A percentile compares a stretch with the other conserved stretches of the same genome.
Conservation (phyloP, 2,329 filamentous ascomycete genomes). For the Blastomyces percursus region DNA sequence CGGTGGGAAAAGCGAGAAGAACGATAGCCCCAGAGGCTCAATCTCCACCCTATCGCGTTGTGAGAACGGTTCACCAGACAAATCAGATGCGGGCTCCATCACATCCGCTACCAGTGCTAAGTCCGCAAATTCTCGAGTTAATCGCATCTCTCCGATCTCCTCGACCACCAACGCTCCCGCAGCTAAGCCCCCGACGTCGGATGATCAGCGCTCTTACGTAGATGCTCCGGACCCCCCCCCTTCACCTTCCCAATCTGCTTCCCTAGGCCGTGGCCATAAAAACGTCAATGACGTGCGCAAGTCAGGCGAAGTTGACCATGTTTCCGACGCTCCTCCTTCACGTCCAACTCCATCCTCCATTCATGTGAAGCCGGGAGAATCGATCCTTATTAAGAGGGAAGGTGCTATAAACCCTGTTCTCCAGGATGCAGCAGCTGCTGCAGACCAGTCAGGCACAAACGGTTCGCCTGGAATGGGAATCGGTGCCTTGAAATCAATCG, state of each 20-base stretch:
- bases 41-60: slow-evolving; percentile 51
- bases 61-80: slow-evolving; percentile 48
- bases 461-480: slow-evolving; percentile 60
- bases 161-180: slow-evolving; percentile 22
- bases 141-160: slow-evolving; percentile 29
- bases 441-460: slow-evolving; percentile 30
- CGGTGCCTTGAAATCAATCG: slow-evolving; percentile 80
- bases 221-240: slow-evolving; percentile 56
- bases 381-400: slow-evolving; percentile 76
- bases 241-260: slow-evolving; percentile 73
- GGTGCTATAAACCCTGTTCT: slow-evolving; percentile 57
- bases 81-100: slow-evolving; percentile 63
- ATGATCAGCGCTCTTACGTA: slow-evolving; percentile 35
- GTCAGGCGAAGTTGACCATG: slow-evolving; percentile 82
- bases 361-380: slow-evolving; percentile 66
- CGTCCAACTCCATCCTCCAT: slow-evolving; percentile 48
- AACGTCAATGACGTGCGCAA: slow-evolving; percentile 72
- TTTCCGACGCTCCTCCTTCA: slow-evolving; percentile 79
- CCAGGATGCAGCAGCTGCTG: slow-evolving; percentile 30
- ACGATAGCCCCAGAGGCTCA: slow-evolving; percentile 73
- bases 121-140: slow-evolving; percentile 38
- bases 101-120: slow-evolving; percentile 53
- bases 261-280: slow-evolving; percentile 60
- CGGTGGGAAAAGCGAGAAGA: slow-evolving; percentile 44
- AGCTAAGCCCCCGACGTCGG: slow-evolving; percentile 22